These are phyloP conservation scores for Ormosia semicastrata DNA, from an alignment of 306 rosid genomes.

Conservation along the genomic window DNA sequence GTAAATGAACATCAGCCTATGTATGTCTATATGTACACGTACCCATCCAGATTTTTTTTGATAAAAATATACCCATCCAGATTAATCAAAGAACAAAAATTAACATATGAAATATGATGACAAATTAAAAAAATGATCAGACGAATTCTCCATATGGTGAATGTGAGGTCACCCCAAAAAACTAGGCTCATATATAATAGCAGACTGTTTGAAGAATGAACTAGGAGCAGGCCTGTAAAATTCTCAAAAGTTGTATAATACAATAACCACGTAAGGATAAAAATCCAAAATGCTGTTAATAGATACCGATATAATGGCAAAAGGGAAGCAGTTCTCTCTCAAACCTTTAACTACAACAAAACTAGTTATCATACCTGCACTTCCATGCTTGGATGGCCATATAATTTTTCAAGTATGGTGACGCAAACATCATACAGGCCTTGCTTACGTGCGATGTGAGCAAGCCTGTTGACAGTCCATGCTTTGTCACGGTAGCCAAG, in stretches of 20 bases:
- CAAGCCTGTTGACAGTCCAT: constrained; percentile 98
- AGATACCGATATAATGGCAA: not conserved
- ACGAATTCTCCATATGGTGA: not conserved
- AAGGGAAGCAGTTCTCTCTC: constrained; percentile 7
- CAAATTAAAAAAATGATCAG: not conserved
- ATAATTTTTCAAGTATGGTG: constrained; percentile 85
- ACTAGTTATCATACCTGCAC: constrained; percentile 73
- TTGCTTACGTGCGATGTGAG: constrained; percentile 92
- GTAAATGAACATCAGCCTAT: not conserved
- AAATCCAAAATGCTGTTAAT: not conserved
- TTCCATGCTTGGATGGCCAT: constrained; percentile 98
- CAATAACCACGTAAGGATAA: not conserved
- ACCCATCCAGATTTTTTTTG: constrained; percentile 1
- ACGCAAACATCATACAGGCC: constrained; percentile 96
- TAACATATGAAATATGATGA: not conserved
- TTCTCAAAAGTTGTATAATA: not conserved
- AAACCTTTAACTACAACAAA: constrained; percentile 6
- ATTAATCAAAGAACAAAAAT: constrained; percentile 10
- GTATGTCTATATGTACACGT: not conserved
- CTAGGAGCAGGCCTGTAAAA: not conserved
- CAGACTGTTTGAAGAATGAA: not conserved
- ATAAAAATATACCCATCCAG: not conserved
- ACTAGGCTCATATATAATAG: constrained; percentile 5
- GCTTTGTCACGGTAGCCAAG: constrained; percentile 99
- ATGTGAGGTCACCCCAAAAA: not conserved